Evolutionary conservation across 2,329 filamentous ascomycete species (phyloP).

Genomic region (Arthroderma sp.): DNA sequence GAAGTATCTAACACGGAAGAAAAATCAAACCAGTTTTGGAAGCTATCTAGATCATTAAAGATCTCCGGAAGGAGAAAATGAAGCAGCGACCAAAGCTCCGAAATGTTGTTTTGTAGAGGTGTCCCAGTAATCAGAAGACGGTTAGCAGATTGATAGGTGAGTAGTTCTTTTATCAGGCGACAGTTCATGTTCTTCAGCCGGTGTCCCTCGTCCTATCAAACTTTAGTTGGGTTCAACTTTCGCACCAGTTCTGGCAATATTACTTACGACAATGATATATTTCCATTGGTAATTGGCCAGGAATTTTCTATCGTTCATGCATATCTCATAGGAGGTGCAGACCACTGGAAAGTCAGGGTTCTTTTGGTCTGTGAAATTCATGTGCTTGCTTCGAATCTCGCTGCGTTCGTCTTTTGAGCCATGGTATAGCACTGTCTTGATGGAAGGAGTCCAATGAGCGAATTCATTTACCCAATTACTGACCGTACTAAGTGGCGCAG

Average conservation of each 20-base stretch:
- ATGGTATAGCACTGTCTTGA: slow-evolving; percentile 84
- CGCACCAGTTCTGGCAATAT: slow-evolving; percentile 5
- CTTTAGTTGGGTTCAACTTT: neutral
- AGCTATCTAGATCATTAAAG: slow-evolving; percentile 84
- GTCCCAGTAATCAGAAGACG: slow-evolving; percentile 88
- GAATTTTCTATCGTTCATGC: slow-evolving; percentile 73
- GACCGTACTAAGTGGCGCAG: slow-evolving; percentile 79
- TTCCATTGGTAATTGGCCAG: slow-evolving; percentile 83
- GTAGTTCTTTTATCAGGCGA: slow-evolving; percentile 73
- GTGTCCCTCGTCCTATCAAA: slow-evolving; percentile 70
- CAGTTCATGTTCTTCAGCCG: slow-evolving; percentile 96
- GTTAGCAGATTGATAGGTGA: slow-evolving; percentile 80
- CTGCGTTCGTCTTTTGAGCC: slow-evolving; percentile 68
- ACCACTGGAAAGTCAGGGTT: slow-evolving; percentile 72
- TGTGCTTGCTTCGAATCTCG: slow-evolving; percentile 55
- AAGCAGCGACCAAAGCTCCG: slow-evolving; percentile 85
- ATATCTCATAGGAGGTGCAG: slow-evolving; percentile 92
- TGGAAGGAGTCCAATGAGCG: slow-evolving; percentile 71
- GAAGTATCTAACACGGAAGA: slow-evolving; percentile 76
- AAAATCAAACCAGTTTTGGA: slow-evolving; percentile 96
- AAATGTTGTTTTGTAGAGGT: slow-evolving; percentile 86
- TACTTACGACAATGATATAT: slow-evolving; percentile 77
- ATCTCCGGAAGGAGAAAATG: slow-evolving; percentile 88
- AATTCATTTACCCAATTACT: slow-evolving; percentile 97
- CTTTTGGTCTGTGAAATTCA: slow-evolving; percentile 54